Evolutionary conservation across 257 asterid species (phyloP), one percentile per base, ranked within the genome.

Genomic region (Penstemon davidsonii): DNA sequence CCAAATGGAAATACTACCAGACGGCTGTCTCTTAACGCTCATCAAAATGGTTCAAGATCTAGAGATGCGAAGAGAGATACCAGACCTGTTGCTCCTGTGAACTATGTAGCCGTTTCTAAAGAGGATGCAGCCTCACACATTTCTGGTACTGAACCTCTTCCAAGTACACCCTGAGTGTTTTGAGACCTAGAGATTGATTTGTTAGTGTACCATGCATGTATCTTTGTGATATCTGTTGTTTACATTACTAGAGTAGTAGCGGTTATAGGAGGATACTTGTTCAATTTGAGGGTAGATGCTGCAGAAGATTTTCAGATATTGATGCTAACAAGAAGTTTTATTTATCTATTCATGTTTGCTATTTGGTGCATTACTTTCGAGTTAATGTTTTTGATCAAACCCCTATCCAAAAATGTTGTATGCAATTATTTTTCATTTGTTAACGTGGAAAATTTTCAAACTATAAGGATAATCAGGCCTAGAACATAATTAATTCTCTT

Each of bases 11-110:
- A 71, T n/a, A 57, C 85, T 3, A 79, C 70, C 84, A 81, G 96
- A 60, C 88, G 99, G 42, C 85, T 94, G 62, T 92, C 98, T 62
- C 91, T 92, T 1, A 86, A 86, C 39, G 84, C 88, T 25, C 88
- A 81, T 78, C 98, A 88, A 68, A 90, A 90, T 38, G 99, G 99
- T 15, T 80, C 93, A n/a, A 86, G 87, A 60, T 88, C 99, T 8
- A 69, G 78, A 82, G 99, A 94, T 11, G 91, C 90, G 71, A 88
- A 77, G 88, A 88, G 92, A 70, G 96, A 90, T 5, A 54, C 64
- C 3, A 81, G 88, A 72, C 85, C 88, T 1, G 75, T 60, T 49
- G 95, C 90, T 57, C 98, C 97, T 0, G 81, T 76, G 82, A 92
- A 90, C 79, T 88, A 67, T 57, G 97, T 92, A 4, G 87, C 97